These are phyloP conservation scores for Nidularia sp. DNA, from an alignment of 768 basidiomycete genomes.

Conservation along the genomic window DNA sequence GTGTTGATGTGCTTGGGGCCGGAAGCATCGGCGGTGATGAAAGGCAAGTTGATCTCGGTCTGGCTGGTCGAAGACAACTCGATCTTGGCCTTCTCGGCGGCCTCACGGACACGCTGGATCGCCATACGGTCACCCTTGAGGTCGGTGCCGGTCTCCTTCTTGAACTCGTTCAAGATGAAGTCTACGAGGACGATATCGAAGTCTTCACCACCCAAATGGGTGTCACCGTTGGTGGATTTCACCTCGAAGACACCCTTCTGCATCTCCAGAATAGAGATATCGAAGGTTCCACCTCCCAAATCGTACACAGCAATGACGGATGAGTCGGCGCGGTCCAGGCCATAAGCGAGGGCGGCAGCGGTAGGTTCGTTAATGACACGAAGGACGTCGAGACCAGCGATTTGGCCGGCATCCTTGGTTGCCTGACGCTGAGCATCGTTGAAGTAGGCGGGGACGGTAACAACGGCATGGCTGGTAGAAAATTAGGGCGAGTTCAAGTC, in stretches of 20 bases:
- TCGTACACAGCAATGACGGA: slow-evolving; percentile 96
- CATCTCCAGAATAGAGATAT: slow-evolving; percentile 99
- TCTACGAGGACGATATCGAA: slow-evolving; percentile 91
- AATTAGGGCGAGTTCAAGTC: neutral
- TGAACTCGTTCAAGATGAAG: slow-evolving; percentile 85
- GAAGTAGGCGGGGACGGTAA: slow-evolving; percentile 98
- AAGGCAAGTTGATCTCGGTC: slow-evolving; percentile 96
- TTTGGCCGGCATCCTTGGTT: slow-evolving; percentile 96
- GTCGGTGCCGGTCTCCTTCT: slow-evolving; percentile 85
- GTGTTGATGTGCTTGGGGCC: slow-evolving; percentile 98
- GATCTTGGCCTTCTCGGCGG: slow-evolving; percentile 99
- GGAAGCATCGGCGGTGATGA: slow-evolving; percentile 93
- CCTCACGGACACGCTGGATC: slow-evolving; percentile 97
- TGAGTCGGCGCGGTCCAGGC: slow-evolving; percentile 84
- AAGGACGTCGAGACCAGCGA: slow-evolving; percentile 95
- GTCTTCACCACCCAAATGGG: slow-evolving; percentile 94
- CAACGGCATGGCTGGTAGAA: slow-evolving; percentile 66
- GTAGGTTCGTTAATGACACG: slow-evolving; percentile 99
- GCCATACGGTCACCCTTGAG: slow-evolving; percentile 89
- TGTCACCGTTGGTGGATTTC: slow-evolving; percentile 99
- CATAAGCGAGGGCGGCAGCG: slow-evolving; percentile 96
- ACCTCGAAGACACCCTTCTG: slow-evolving; percentile 99
- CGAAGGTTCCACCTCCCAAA: slow-evolving; percentile 97
- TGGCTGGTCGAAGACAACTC: slow-evolving; percentile 92
- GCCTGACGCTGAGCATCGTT: slow-evolving; percentile 99